Percentiles rank a stretch among this genome's conserved stretches.
These are phyloP conservation scores for Pseudomonodictys pantanalensis DNA, from an alignment of 495 filamentous ascomycete genomes.

Conservation along the genomic window DNA sequence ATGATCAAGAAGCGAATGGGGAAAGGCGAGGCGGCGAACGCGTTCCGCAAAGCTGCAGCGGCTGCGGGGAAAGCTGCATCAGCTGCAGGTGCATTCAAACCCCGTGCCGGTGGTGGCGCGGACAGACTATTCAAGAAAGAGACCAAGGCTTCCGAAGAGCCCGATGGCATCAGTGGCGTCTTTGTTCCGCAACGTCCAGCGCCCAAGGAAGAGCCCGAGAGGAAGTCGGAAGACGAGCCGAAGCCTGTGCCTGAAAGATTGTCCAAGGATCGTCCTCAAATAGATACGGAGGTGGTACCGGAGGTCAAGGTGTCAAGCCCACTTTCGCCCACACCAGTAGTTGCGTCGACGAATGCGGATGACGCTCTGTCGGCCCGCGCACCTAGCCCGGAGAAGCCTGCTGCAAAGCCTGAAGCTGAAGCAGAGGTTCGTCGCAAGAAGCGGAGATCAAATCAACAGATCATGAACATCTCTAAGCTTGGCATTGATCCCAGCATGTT, in stretches of 20 bases:
- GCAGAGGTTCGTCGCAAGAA: slow-evolving; percentile 52
- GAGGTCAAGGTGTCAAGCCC: slow-evolving; percentile 39
- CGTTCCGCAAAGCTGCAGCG: slow-evolving; percentile 80
- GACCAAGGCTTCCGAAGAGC: slow-evolving; percentile 50
- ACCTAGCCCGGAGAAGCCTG: slow-evolving; percentile 38
- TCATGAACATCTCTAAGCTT: slow-evolving; percentile 72
- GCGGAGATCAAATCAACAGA: slow-evolving; percentile 68
- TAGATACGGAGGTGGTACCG: slow-evolving; percentile 35
- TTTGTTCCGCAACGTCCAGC: slow-evolving; percentile 23
- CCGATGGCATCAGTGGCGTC: slow-evolving; percentile 84
- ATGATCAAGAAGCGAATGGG: slow-evolving; percentile 81
- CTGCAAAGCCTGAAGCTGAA: slow-evolving; percentile 43
- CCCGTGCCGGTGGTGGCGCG: slow-evolving; percentile 75
- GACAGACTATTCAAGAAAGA: slow-evolving; percentile 66
- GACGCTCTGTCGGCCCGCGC: slow-evolving; percentile 26
- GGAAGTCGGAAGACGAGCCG: slow-evolving; percentile 8
- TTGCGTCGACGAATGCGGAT: slow-evolving; percentile 7
- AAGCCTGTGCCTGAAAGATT: slow-evolving; percentile 13
- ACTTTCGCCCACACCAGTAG: slow-evolving; percentile 13
- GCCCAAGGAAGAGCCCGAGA: slow-evolving; percentile 27
- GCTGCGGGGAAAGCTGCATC: slow-evolving; percentile 84
- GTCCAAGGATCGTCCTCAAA: slow-evolving; percentile 20
- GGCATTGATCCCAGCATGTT: slow-evolving; percentile 70
- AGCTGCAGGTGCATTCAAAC: slow-evolving; percentile 79
- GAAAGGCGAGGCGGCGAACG: slow-evolving; percentile 63